phyloP scores from a whole-genome alignment of 495 filamentous ascomycete species.

The Penicillium roqueforti region DNA sequence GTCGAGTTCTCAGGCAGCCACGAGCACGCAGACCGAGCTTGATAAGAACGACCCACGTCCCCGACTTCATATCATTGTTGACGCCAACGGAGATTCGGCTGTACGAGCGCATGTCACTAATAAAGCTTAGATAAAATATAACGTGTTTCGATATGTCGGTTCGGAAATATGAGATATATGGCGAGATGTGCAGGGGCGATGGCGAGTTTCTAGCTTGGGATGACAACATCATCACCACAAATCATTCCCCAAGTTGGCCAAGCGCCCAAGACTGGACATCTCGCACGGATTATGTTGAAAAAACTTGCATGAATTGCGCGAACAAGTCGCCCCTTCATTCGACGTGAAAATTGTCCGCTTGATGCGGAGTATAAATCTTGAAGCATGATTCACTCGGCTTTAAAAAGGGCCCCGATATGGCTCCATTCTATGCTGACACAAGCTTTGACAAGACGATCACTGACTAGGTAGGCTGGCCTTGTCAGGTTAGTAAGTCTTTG shows the following conservation, averaged over 20 bases:
- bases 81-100: too few species aligned
- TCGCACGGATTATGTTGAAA: neutral
- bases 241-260: neutral
- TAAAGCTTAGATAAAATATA: too few species aligned
- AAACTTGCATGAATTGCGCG: conserved; percentile 19
- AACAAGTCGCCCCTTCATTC: conserved; percentile 9
- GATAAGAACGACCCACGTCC: too few species aligned
- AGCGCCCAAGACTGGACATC: neutral
- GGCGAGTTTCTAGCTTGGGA: conserved; percentile 6
- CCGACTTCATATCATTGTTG: too few species aligned
- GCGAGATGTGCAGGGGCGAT: conserved; percentile 17
- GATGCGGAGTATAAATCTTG: neutral
- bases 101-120: too few species aligned
- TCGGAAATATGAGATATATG: too few species aligned
- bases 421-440: neutral
- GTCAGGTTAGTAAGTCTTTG: too few species aligned
- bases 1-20: too few species aligned
- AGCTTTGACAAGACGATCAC: neutral
- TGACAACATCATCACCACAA: conserved; percentile 4
- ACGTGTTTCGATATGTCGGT: too few species aligned
- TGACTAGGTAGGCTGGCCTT: neutral
- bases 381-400: neutral
- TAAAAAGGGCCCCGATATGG: neutral
- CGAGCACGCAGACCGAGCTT: too few species aligned
- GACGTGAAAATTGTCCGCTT: neutral